Conservation (phyloP, 116 monocot genomes). For the Zostera marina region DNA sequence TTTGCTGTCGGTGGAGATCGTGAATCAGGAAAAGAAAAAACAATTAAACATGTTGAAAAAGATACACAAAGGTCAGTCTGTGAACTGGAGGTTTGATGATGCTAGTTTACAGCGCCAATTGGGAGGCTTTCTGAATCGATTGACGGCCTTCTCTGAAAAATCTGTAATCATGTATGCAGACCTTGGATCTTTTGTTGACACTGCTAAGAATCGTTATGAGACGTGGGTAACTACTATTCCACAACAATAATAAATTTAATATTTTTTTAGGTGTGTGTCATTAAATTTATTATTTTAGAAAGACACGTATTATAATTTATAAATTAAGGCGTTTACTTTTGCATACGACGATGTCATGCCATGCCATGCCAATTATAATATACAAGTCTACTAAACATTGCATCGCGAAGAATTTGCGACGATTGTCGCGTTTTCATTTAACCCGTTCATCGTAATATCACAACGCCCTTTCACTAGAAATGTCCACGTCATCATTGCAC, state of each 20-base stretch:
- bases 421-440: conserved; percentile 1
- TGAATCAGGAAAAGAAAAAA: conserved; percentile 23
- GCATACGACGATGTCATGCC: no score
- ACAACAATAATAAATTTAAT: no score
- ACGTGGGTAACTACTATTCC: neutral
- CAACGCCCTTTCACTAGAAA: conserved; percentile 19
- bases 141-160: conserved; percentile 28
- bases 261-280: no score
- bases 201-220: neutral
- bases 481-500: conserved; percentile 22
- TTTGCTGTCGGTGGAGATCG: conserved; percentile 5
- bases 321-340: no score
- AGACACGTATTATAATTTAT: no score
- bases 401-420: neutral
- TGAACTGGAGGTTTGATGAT: conserved; percentile 24
- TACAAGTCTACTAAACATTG: neutral
- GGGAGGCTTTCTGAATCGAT: conserved; percentile 20
- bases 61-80: conserved; percentile 6
- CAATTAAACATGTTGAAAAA: conserved; percentile 7
- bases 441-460: conserved; percentile 15
- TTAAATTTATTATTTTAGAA: no score
- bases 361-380: conserved; percentile 1
- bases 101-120: conserved; percentile 31
- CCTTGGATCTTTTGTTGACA: conserved; percentile 6
- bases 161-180: conserved; percentile 31